Base-by-base conservation (phyloP, 2,329 filamentous ascomycete genomes). In the Sporothrix protearum region DNA sequence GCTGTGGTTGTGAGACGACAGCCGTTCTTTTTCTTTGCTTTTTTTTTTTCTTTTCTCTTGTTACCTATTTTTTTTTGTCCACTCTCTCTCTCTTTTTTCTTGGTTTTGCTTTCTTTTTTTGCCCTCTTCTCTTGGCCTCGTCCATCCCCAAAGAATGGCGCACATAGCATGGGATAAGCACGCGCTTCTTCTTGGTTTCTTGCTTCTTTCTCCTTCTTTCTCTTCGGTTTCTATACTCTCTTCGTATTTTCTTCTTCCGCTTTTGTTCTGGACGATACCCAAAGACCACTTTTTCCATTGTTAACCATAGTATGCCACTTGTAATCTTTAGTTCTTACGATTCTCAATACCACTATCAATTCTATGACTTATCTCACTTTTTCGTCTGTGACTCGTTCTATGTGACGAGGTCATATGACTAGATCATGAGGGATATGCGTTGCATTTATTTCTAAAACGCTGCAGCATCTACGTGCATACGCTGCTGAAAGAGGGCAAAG, bases 1-100 rank as follows among this genome's bases (percentile, higher is more conserved):
- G 78, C 82, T 97, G 74, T 97, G 92, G 92, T 80, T 96, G 75
- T 92, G 80, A 82, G 36, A 3, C 1, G 47, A n/a, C 9, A 16
- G 39, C 67, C n/a, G 16, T 30, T 10, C 5, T 67, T 30, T 57
- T 16, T 1, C 12, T 19, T 36, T 51, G 25, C 5, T 49, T 3
- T 14, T 3, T 47, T 30, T 53, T 47, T 19, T 19, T 28, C 53
- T 53, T 53, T 30, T 64, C 30, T 67, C 14, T 42, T 16, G 69
- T 25, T 10, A n/a, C n/a, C n/a, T n/a, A n/a, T n/a, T n/a, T n/a
- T n/a, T n/a, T n/a, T n/a, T n/a, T n/a, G n/a, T n/a, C n/a, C n/a
- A n/a, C n/a, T n/a, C n/a, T n/a, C n/a, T 36, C 8, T 16, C 25
- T 42, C 55, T 3, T 49, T 69, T n/a, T n/a, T n/a, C n/a, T n/a